Percentiles rank a stretch among this genome's conserved stretches.
phyloP scores from a whole-genome alignment of 1,284 basidiomycete genomes.

The Tylopilus sp. region DNA sequence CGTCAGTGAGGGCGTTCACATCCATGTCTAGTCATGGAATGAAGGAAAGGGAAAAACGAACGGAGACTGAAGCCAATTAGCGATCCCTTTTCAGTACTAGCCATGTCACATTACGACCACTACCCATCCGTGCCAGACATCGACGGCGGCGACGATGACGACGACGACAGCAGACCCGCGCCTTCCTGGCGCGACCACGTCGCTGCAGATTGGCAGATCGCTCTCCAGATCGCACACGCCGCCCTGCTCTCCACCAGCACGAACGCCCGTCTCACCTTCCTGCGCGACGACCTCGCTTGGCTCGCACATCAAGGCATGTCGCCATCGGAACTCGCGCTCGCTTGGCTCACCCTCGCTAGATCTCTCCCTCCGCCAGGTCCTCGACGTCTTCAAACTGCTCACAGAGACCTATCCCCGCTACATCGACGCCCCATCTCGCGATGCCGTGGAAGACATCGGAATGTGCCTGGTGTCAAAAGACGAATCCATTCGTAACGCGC shows the following conservation, averaged over 20 bases:
- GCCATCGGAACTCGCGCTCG: background rate
- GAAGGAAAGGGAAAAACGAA: background rate
- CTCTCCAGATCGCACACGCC: slow-evolving; percentile 50
- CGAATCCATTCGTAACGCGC: slow-evolving; percentile 38
- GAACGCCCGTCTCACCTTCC: slow-evolving; percentile 52
- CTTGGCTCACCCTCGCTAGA: slow-evolving; percentile 40
- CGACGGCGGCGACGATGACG: slow-evolving; percentile 1
- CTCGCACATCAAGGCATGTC: slow-evolving; percentile 58
- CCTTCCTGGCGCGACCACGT: slow-evolving; percentile 42
- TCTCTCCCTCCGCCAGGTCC: slow-evolving; percentile 56
- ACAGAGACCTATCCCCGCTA: slow-evolving; percentile 76
- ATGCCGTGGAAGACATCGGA: slow-evolving; percentile 65
- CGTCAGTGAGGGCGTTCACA: background rate
- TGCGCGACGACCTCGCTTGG: slow-evolving; percentile 57
- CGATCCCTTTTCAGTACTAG: background rate
- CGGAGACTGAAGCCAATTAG: no score
- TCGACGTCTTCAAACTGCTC: slow-evolving; percentile 72
- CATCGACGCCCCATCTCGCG: slow-evolving; percentile 65
- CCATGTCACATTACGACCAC: background rate
- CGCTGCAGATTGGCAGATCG: slow-evolving; percentile 51
- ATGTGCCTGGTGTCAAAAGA: slow-evolving; percentile 61
- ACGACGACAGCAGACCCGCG: slow-evolving; percentile 1
- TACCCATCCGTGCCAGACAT: background rate
- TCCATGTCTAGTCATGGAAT: background rate
- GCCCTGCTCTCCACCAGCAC: slow-evolving; percentile 51